Percentiles rank a stretch among this genome's conserved stretches.
Evolutionary conservation across 257 asterid genomes (phyloP).

Genomic region (Scutellaria galericulata): DNA sequence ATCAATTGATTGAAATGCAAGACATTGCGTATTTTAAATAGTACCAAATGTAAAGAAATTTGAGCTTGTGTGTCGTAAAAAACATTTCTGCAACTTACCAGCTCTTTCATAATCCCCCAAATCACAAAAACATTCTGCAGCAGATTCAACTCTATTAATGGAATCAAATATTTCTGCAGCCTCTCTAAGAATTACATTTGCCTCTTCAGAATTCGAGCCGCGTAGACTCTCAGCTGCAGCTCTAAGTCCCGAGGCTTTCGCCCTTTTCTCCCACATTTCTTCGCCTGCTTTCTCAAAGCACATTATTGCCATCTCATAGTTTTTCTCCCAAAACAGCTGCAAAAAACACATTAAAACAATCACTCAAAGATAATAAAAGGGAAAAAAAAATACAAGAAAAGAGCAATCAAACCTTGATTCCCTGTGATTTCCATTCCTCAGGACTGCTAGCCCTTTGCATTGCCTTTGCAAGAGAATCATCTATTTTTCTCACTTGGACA

Average conservation of each 20-base stretch:
- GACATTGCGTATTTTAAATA: not conserved
- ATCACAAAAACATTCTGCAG: conserved; percentile 69
- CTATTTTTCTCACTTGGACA: conserved; percentile 56
- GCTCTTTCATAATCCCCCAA: conserved; percentile 63
- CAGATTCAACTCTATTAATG: conserved; percentile 54
- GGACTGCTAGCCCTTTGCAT: conserved; percentile 73
- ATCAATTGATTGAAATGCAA: not conserved
- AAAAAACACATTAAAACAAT: not conserved
- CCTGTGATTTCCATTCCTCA: conserved; percentile 71
- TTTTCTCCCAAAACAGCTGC: conserved; percentile 71
- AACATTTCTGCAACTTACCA: conserved; percentile 39
- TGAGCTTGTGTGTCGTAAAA: not conserved
- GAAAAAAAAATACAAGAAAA: not conserved
- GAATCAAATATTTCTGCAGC: conserved; percentile 74
- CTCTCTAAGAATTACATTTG: conserved; percentile 52
- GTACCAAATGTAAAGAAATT: no score
- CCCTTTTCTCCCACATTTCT: conserved; percentile 55
- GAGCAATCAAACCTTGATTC: conserved; percentile 54
- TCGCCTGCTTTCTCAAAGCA: conserved; percentile 79
- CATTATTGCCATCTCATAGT: conserved; percentile 68
- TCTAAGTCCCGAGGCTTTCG: conserved; percentile 65
- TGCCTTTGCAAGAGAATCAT: conserved; percentile 60
- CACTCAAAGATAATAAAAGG: not conserved
- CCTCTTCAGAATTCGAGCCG: conserved; percentile 47
- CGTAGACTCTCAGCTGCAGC: conserved; percentile 50